Conservation (phyloP, 75 land plant species). For the Chamaecyparis obtusa region DNA sequence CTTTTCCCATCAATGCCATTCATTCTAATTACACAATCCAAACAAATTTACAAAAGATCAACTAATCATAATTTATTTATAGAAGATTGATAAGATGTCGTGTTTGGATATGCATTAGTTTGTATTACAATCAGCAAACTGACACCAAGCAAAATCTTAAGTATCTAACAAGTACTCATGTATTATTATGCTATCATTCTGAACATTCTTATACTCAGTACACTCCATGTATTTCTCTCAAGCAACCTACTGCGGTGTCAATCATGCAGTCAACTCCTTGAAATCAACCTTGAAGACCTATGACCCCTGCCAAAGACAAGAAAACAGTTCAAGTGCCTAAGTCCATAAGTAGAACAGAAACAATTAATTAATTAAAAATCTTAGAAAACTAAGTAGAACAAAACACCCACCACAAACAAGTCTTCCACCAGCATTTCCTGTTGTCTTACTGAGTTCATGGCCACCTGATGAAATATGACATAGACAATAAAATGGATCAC, state of each 20-base stretch:
- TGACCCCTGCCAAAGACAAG: constrained; percentile 4
- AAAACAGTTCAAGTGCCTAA: not conserved
- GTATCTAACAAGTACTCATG: not conserved
- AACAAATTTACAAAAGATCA: not conserved
- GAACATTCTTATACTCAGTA: not conserved
- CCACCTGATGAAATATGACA: constrained; percentile 43
- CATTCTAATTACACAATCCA: not conserved
- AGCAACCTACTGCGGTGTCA: not conserved
- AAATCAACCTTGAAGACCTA: constrained; percentile 10
- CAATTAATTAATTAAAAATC: not conserved
- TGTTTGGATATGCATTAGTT: not conserved
- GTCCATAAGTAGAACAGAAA: not conserved
- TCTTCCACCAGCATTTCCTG: constrained; percentile 93
- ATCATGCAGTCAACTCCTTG: not conserved
- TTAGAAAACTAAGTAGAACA: not conserved
- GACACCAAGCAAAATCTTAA: not conserved
- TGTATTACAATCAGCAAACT: not conserved
- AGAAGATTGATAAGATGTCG: not conserved
- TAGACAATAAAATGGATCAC: not conserved
- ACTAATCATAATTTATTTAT: not conserved
- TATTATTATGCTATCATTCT: not conserved
- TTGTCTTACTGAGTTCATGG: constrained; percentile 83
- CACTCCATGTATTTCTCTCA: not conserved
- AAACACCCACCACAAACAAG: constrained; percentile 71
- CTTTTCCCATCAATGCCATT: not conserved